Conservation (phyloP, 306 rosid genomes). For the Trichosanthes cucumerina region DNA sequence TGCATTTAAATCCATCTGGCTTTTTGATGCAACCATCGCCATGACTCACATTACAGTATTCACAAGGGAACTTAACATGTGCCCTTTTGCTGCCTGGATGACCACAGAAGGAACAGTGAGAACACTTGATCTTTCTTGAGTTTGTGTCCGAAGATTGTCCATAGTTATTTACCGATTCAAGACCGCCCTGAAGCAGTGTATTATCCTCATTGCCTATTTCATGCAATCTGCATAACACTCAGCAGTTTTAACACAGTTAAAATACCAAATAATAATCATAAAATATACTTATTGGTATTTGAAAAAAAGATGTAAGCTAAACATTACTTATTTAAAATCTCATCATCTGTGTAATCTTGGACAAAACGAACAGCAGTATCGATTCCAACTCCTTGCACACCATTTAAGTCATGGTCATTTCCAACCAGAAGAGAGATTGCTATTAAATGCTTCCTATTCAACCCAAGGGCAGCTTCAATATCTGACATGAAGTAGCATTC, state of each 20-base stretch:
- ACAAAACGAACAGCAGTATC: conserved; percentile 72
- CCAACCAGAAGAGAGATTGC: conserved; percentile 85
- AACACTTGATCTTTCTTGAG: conserved; percentile 33
- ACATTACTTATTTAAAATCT: conserved; percentile 52
- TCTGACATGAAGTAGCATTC: conserved; percentile 82
- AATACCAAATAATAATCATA: neutral
- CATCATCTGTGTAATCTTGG: conserved; percentile 59
- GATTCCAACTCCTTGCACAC: conserved; percentile 79
- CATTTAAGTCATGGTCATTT: conserved; percentile 68
- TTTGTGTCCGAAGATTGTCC: conserved; percentile 25
- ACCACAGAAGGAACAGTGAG: conserved; percentile 90
- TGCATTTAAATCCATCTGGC: conserved; percentile 64
- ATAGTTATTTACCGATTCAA: conserved; percentile 21
- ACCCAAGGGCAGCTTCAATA: conserved; percentile 78
- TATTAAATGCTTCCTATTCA: conserved; percentile 79
- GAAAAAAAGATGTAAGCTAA: neutral
- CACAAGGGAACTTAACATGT: conserved; percentile 51
- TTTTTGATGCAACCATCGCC: conserved; percentile 58
- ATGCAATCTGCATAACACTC: conserved; percentile 40
- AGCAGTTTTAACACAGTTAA: conserved; percentile 11
- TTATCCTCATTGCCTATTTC: conserved; percentile 54
- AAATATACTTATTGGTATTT: neutral
- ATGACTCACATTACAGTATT: conserved; percentile 30
- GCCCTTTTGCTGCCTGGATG: conserved; percentile 76
- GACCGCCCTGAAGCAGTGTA: conserved; percentile 26